phyloP scores from a whole-genome alignment of 164 flowering plant genomes.

The Vitis rupestris region DNA sequence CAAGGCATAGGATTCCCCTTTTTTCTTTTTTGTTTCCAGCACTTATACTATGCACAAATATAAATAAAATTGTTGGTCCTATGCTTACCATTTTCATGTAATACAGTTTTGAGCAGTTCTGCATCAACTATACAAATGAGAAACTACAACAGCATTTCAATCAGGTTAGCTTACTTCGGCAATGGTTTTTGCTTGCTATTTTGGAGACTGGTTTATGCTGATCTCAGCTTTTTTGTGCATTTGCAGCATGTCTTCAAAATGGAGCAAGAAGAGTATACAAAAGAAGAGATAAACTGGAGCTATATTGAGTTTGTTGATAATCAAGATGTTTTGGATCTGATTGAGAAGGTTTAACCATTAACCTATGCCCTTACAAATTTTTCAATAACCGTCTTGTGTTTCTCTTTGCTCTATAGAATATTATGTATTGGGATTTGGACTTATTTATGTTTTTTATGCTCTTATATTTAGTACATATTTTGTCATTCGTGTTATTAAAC shows the following conservation, averaged over 20 bases:
- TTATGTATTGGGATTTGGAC: no score
- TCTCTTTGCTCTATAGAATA: no score
- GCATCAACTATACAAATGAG: conserved; percentile 96
- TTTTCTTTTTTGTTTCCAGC: neutral
- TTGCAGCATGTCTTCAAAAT: conserved; percentile 95
- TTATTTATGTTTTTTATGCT: no score
- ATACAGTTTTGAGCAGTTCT: conserved; percentile 96
- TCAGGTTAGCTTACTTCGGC: conserved; percentile 53
- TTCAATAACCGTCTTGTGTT: no score
- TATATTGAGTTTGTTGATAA: conserved; percentile 97
- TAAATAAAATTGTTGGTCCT: neutral
- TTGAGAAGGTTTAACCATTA: conserved; percentile 69
- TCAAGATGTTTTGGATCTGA: conserved; percentile 92
- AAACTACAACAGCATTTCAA: conserved; percentile 97
- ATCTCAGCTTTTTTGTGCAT: conserved; percentile 9
- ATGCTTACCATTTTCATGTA: conserved; percentile 11
- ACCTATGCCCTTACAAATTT: no score
- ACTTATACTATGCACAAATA: neutral
- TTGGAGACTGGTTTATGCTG: neutral
- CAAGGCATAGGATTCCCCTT: neutral
- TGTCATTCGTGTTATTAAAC: no score
- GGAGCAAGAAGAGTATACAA: conserved; percentile 98
- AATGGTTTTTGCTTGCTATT: neutral
- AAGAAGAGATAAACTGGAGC: conserved; percentile 96
- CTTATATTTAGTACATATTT: no score